Evolutionary conservation across 2,329 filamentous ascomycete species (phyloP), one percentile per base, ranked within the genome.

Genomic region (Teratosphaeria epicoccoides): DNA sequence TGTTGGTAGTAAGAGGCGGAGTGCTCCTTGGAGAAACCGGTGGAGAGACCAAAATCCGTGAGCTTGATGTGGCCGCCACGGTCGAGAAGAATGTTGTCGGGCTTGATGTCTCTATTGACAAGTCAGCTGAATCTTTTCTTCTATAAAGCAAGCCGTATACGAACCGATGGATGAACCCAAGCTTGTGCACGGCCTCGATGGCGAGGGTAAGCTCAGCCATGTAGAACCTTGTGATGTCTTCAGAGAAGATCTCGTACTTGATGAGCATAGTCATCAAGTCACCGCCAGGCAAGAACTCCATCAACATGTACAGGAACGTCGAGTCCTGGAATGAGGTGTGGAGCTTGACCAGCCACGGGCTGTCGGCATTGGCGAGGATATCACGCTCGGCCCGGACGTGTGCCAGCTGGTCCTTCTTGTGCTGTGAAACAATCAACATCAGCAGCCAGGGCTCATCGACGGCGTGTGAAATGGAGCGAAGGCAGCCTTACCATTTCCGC

Each of bases 201-300:
- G 93, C 93, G 66, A 97, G 79, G 23, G 95, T 88, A 63, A 97
- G 91, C 70, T 98, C 91, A 23, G 93, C 93, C 81, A 98, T 98
- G 72, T 98, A 98, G 72, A 98, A 98, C 17, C 93, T 83, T 25
- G 93, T 98, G 60, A 98, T 97, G 61, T 98, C 93, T 70, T 97
- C 91, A 0, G 89, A 95, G 70, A 98, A 98, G 69, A 98, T 96
- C 70, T 98, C 93, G 66, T 98, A 98, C 78, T 97, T 98, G 76
- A 98, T 98, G 61, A 98, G 78, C 93, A 98, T 98, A 3, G 93
- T 98, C 93, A 98, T 98, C 69, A 98, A 72, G 74, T 98, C 93
- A 70, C 93, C 93, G 70, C 93, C 93, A 6, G 93, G 93, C 70
- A 98, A 79, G 72, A 97, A 98, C 72, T 98, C 93, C 93, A 98